Percentiles rank a stretch among this genome's conserved stretches.
Conservation (phyloP, 2,329 filamentous ascomycete genomes). For the Zymoseptoria brevis region DNA sequence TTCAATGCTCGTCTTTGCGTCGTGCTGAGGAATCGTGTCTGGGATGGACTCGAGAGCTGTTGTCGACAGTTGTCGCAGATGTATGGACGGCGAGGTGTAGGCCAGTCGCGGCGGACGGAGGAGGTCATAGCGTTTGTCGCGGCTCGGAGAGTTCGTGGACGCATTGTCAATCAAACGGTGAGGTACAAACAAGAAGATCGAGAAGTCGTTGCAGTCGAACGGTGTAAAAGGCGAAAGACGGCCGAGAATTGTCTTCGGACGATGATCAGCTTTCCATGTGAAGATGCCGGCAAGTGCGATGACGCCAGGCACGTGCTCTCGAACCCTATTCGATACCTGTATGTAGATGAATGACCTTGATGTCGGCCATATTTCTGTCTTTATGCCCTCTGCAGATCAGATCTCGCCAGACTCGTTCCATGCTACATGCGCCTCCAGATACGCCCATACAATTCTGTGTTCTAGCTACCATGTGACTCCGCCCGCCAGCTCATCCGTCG, state of each 20-base stretch:
- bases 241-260: neutral
- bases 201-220: neutral
- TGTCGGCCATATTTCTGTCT: neutral
- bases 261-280: neutral
- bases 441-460: neutral
- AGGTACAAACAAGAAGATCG: neutral
- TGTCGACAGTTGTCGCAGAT: conserved; percentile 15
- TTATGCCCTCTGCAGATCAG: neutral
- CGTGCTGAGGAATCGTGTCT: neutral
- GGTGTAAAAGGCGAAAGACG: neutral
- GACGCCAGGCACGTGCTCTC: neutral
- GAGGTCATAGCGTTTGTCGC: neutral
- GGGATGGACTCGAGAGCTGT: neutral
- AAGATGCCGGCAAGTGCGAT: neutral
- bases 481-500: conserved; percentile 21
- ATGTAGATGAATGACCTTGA: neutral
- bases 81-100: conserved; percentile 7
- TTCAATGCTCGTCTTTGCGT: conserved; percentile 6
- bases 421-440: neutral
- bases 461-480: conserved; percentile 5
- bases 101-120: neutral
- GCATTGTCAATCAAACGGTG: neutral
- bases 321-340: neutral
- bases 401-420: neutral
- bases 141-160: neutral